Conservation (phyloP, 73 alveolate genomes). For the Blepharisma japonicum region DNA sequence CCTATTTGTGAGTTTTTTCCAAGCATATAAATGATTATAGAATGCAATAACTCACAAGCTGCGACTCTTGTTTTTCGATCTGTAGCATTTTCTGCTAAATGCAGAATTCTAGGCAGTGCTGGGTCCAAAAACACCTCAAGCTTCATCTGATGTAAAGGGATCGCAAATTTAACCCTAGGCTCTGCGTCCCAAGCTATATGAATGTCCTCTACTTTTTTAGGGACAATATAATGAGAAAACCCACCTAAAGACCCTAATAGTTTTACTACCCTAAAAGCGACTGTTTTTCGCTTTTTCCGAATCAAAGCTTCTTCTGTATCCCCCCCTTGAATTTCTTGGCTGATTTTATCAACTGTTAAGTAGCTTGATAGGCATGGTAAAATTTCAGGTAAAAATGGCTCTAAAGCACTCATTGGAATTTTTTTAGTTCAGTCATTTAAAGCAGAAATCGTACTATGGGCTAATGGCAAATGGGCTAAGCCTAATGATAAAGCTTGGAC, state of each 20-base stretch:
- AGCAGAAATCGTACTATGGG: constrained; percentile 6
- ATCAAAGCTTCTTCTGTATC: constrained; percentile 33
- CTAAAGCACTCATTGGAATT: constrained; percentile 20
- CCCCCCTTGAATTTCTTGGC: constrained; percentile 45
- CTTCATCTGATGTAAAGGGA: constrained; percentile 78
- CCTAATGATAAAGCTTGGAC: constrained; percentile 31
- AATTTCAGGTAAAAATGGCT: constrained; percentile 8
- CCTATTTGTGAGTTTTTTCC: constrained; percentile 81
- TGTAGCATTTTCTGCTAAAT: constrained; percentile 74
- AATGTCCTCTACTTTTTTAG: constrained; percentile 56
- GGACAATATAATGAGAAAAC: constrained; percentile 68
- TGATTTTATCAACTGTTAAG: constrained; percentile 12
- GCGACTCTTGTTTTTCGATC: constrained; percentile 81
- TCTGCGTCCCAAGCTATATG: constrained; percentile 76
- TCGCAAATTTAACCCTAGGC: constrained; percentile 67
- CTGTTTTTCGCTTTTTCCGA: constrained; percentile 35
- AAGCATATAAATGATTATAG: constrained; percentile 82
- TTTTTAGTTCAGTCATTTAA: background rate
- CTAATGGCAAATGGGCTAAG: constrained; percentile 9
- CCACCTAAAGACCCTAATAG: constrained; percentile 91
- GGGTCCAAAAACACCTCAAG: constrained; percentile 56
- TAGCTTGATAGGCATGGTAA: constrained; percentile 9
- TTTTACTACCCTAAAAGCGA: constrained; percentile 62
- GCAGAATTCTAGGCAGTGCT: constrained; percentile 80
- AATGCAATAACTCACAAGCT: constrained; percentile 91